phyloP scores from a whole-genome alignment of 2,329 filamentous ascomycete species.

The Verticillium nubilum region DNA sequence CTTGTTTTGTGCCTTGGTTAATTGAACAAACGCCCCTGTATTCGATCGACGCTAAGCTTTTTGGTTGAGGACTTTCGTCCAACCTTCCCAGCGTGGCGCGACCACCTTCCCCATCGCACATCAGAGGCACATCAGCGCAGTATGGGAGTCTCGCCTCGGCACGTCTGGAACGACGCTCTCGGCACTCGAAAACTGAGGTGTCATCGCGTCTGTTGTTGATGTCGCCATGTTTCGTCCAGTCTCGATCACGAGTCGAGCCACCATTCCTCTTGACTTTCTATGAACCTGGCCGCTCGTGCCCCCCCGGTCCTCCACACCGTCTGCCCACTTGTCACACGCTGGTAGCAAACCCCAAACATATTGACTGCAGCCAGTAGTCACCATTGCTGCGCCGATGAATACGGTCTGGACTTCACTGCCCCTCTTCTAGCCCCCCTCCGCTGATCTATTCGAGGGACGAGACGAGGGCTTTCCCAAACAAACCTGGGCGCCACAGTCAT shows the following conservation, averaged over 20 bases:
- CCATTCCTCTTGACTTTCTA: not conserved
- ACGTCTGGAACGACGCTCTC: not conserved
- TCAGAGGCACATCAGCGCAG: not conserved
- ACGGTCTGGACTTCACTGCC: too few species aligned
- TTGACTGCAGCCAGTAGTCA: not conserved
- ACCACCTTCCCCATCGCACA: not conserved
- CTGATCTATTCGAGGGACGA: not conserved
- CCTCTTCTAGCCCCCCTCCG: not conserved
- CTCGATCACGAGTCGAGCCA: not conserved
- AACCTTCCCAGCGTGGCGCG: not conserved
- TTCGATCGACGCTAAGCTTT: not conserved
- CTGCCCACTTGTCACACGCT: not conserved
- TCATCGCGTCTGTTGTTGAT: not conserved
- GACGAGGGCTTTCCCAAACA: not conserved
- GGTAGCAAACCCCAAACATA: not conserved
- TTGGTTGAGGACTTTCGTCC: not conserved
- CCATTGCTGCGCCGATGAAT: not conserved
- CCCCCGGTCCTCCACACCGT: not conserved
- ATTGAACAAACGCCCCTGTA: not conserved
- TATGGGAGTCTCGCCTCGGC: not conserved
- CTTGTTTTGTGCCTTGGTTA: not conserved
- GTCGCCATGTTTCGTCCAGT: not conserved
- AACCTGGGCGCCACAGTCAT: not conserved
- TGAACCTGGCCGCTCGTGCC: not conserved
- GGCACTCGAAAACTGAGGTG: not conserved